Evolutionary conservation across 805 yeast genomes (phyloP), one percentile per base, ranked within the genome.

Genomic region (Starmerella kuoi): DNA sequence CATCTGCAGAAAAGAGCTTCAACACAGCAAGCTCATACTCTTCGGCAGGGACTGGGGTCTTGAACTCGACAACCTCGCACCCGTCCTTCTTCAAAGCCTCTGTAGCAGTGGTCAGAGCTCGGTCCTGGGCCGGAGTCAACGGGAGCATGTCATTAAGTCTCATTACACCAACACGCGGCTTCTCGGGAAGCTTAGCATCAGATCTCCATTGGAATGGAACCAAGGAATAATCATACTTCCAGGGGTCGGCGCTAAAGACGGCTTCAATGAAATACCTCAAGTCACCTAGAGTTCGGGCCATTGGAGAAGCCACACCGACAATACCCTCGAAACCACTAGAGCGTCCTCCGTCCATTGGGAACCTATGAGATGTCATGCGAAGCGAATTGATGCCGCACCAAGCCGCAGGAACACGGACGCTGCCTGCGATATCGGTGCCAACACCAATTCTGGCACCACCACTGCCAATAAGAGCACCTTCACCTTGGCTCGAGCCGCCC

Each of bases 401-500:
- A 14, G 69, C 73, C 3, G 77, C 72, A 2, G 79, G 79, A 20
- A 62, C 57, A 22, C 78, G 65, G 28, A 73, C 72, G 0, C 73
- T 67, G 2, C 77, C 78, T n/a, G 76, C 77, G 24, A 72, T 70
- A 43, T 72, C 76, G 40, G 69, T 65, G 8, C 79, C 78, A 35
- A 75, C 55, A 15, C 79, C 78, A 35, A 72, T 54, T 1, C 68
- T 59, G 21, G 69, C 60, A 7, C 73, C 76, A 5, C 70, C 69
- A 50, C 54, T 57, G 3, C 70, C 69, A 18, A 64, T 58, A 24
- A 69, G 51, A 2, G 73, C 69, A 19, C 73, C 67, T 51, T 70
- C 74, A n/a, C 76, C 77, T 20, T 73, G 70, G n/a, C 73, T 62
- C 4, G 75, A 69, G 2, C 78, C 78, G 26, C 77, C 77, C 4